Evolutionary conservation across 2,329 filamentous ascomycete species (phyloP).

Genomic region (Fonsecaea nubica): DNA sequence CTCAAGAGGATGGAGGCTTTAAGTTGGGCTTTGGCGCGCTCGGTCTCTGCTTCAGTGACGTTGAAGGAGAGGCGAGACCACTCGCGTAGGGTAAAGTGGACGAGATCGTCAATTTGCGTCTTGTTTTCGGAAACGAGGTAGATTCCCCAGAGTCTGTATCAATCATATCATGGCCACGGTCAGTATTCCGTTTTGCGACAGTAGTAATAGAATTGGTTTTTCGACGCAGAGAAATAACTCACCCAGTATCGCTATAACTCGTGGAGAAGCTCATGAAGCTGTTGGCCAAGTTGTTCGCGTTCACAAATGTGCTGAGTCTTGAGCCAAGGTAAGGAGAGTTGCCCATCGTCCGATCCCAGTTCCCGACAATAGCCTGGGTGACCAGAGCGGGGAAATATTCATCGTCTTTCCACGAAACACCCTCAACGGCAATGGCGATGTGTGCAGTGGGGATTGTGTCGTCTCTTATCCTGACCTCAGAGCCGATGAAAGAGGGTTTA

Average conservation of each 20-base stretch:
- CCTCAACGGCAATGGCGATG: slow-evolving; percentile 97
- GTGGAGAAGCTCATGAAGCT: slow-evolving; percentile 99
- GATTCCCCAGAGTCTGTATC: slow-evolving; percentile 92
- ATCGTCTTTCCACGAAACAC: slow-evolving; percentile 98
- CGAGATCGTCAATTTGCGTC: slow-evolving; percentile 87
- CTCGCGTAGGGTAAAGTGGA: slow-evolving; percentile 97
- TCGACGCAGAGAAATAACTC: slow-evolving; percentile 52
- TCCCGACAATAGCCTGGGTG: slow-evolving; percentile 97
- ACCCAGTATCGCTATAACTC: slow-evolving; percentile 99
- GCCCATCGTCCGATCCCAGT: slow-evolving; percentile 99
- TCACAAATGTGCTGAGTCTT: slow-evolving; percentile 94
- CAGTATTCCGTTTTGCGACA: background rate
- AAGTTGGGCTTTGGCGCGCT: slow-evolving; percentile 98
- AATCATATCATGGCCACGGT: background rate
- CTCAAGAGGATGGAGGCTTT: slow-evolving; percentile 98
- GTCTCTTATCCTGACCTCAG: slow-evolving; percentile 92
- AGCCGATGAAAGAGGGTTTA: slow-evolving; percentile 94
- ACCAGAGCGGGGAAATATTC: slow-evolving; percentile 99
- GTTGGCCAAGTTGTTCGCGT: slow-evolving; percentile 95
- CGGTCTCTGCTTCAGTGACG: slow-evolving; percentile 87
- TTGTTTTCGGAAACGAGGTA: slow-evolving; percentile 94
- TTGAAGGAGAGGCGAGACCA: slow-evolving; percentile 93
- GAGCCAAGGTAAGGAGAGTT: slow-evolving; percentile 96
- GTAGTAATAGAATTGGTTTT: background rate
- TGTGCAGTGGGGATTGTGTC: slow-evolving; percentile 96